Evolutionary conservation across 768 basidiomycete genomes (phyloP), one percentile per base, ranked within the genome.

Genomic region (Dictyophora rubrovolvata): DNA sequence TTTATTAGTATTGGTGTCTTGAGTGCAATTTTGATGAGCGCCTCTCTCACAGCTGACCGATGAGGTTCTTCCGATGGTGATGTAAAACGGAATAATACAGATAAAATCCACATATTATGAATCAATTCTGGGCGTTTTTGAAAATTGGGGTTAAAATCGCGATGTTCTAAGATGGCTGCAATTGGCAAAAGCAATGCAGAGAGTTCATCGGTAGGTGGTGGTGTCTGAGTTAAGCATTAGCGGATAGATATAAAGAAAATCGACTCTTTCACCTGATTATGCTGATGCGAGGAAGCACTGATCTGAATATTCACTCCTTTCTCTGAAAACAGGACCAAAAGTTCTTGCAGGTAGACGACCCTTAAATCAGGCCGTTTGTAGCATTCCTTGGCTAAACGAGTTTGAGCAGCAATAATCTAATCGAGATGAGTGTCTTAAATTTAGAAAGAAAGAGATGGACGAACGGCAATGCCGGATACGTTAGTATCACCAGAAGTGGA

Each of bases 71-170:
- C 83, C 20, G 73, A 75, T 1, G 68, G 64, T 6, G 72, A 72
- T 1, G 90, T 86, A 64, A 97, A 88, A 20, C 86, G 81, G 65
- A 95, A 93, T 16, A 95, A 79, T 22, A 89, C 81, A 68, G 90
- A 93, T 18, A 97, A 72, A 71, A 94, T 93, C 95, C 95, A 99
- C 72, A 93, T 78, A 66, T 91, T 93, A 48, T 93, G 82, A 79
- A 87, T 83, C 12, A 91, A 68, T 21, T 83, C 83, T 5, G 82
- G 67, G 0, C 84, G 76, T 18, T 83, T 71, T 23, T 77, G 70
- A 17, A 75, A 55, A 35, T 83, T 79, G 1, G 87, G 82, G 49
- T 79, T 76, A 69, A 87, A 89, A 60, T 85, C 82, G 14, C 71
- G 64, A 65, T 93, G 89, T 35, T 77, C 73, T 21, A 99, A 77